Base-by-base conservation (phyloP, 768 basidiomycete genomes). In the Amanita pallidorosea region DNA sequence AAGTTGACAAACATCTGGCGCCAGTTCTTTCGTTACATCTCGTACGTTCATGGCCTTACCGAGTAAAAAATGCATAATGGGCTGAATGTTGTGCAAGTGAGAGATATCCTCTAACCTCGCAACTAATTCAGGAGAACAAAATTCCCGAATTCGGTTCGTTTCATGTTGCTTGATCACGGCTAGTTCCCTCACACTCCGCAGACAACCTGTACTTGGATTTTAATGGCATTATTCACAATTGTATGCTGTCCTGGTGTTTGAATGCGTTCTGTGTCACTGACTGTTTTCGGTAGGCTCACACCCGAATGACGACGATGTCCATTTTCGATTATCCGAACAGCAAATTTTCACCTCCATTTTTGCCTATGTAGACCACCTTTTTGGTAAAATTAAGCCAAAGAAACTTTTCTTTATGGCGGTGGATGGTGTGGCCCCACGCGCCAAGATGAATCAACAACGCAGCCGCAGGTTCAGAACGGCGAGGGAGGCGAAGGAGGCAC, bases 371-470 rank as follows among this genome's bases (percentile, higher is more conserved):
- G 93, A 97, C 70, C 88, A 91, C 61, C 75, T 99, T 6, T 99
- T 99, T 67, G 80, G 84, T 27, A 97, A 94, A 71, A 97, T 99
- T 55, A 97, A 94, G 65, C 96, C 96, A 0, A 86, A 90, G 74
- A 96, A 97, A 63, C 71, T 96, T 11, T 97, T 98, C 67, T 98
- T 96, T 67, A 95, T 99, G 88, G 96, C 95, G 22, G 85, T 99
- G 42, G 96, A 98, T 63, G 95, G 95, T 44, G 94, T 97, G 12
- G 95, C 95, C 0, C 95, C 95, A 4, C 74, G 95, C 42, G 95
- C 95, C 31, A 98, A 99, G 77, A 96, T 97, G 95, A 99, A 99
- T 63, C 95, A 98, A 67, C 95, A 98, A 63, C 83, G 95, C 17
- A 85, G 87, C 63, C 75, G 95, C 35, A 81, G 94, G 42, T 99